These are phyloP conservation scores for Fusarium secorum DNA, from an alignment of 2,329 filamentous ascomycete genomes.

Conservation along the genomic window DNA sequence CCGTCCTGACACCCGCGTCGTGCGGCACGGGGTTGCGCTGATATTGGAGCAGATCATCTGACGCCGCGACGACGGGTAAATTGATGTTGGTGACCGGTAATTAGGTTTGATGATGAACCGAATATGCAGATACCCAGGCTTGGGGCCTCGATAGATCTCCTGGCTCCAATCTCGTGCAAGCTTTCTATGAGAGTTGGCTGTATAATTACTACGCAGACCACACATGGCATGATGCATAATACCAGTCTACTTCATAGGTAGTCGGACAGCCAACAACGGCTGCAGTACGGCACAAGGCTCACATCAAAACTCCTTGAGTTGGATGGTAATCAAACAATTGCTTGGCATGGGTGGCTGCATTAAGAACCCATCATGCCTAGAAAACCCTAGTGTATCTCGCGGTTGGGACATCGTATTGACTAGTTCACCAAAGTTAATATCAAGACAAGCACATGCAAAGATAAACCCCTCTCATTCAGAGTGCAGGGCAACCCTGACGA, in stretches of 20 bases:
- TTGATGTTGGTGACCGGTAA: slow-evolving; percentile 11
- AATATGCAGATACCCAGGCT: slow-evolving; percentile 18
- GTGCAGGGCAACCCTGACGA: slow-evolving; percentile 25
- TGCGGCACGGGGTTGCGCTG: slow-evolving; percentile 32
- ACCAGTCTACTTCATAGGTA: background rate
- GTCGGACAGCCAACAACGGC: background rate
- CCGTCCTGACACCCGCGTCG: slow-evolving; percentile 21
- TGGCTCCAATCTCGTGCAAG: slow-evolving; percentile 8
- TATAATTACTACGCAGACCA: slow-evolving; percentile 1
- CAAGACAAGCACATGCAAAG: slow-evolving; percentile 22
- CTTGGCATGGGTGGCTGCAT: slow-evolving; percentile 15
- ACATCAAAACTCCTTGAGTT: background rate
- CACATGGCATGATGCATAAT: background rate
- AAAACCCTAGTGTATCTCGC: slow-evolving; percentile 11
- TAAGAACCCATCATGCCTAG: slow-evolving; percentile 5
- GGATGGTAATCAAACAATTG: background rate
- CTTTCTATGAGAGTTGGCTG: slow-evolving; percentile 2
- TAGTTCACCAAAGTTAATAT: slow-evolving; percentile 9
- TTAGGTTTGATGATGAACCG: background rate
- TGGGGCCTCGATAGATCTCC: background rate
- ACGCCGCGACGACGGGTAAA: slow-evolving; percentile 9
- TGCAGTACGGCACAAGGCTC: background rate
- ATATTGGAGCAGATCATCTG: slow-evolving; percentile 11
- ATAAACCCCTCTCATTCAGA: slow-evolving; percentile 21
- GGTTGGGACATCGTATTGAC: slow-evolving; percentile 34